Evolutionary conservation across 495 filamentous ascomycete species (phyloP).

Genomic region (Aspergillus nidulans): DNA sequence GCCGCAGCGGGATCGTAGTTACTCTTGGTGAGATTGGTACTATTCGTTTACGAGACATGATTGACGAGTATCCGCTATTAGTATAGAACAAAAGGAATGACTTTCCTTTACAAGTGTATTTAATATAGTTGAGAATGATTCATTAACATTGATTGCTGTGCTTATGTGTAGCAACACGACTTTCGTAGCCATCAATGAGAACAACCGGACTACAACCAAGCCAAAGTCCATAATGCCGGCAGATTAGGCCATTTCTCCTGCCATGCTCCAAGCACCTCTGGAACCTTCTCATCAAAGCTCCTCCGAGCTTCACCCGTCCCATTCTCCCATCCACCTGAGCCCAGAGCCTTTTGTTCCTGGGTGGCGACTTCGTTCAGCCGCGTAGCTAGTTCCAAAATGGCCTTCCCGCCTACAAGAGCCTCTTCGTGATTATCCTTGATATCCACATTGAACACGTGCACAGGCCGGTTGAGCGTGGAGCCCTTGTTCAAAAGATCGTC

Average conservation of each 20-base stretch:
- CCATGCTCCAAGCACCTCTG: constrained; percentile 91
- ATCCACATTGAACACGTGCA: constrained; percentile 97
- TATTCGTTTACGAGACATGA: background rate
- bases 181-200: background rate
- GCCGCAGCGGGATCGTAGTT: background rate
- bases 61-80: background rate
- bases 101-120: background rate
- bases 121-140: background rate
- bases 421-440: constrained; percentile 99
- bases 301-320: constrained; percentile 61
- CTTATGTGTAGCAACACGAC: background rate
- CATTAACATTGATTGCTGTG: background rate
- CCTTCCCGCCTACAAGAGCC: constrained; percentile 82
- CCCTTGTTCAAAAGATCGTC: constrained; percentile 88
- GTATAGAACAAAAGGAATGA: background rate
- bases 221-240: constrained; percentile 89
- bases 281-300: constrained; percentile 89
- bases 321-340: constrained; percentile 60
- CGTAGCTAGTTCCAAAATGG: constrained; percentile 87
- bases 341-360: constrained; percentile 66
- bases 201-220: constrained; percentile 67
- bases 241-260: constrained; percentile 91
- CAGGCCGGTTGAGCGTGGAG: constrained; percentile 76
- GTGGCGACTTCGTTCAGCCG: constrained; percentile 76
- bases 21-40: background rate